Conservation (phyloP, 768 basidiomycete species). For the Leccinum boreale region DNA sequence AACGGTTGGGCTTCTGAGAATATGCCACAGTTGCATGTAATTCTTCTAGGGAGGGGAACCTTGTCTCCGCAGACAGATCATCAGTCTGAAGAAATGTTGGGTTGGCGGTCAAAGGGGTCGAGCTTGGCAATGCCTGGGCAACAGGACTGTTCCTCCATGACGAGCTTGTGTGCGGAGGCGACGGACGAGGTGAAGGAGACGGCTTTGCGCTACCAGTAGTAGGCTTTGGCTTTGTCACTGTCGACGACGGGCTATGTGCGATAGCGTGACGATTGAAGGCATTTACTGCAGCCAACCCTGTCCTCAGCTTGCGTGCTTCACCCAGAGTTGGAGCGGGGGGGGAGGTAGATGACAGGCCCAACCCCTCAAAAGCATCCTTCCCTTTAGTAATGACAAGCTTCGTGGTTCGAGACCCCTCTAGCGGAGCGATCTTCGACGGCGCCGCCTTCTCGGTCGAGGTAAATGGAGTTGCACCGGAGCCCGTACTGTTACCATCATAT, state of each 20-base stretch:
- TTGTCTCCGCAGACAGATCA: constrained; percentile 56
- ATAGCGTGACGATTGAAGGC: constrained; percentile 29
- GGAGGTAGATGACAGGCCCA: constrained; percentile 49
- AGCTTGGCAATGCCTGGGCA: constrained; percentile 29
- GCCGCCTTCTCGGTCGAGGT: constrained; percentile 13
- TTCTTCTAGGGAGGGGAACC: constrained; percentile 88
- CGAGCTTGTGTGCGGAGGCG: constrained; percentile 12
- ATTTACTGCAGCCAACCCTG: constrained; percentile 58
- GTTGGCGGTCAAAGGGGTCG: constrained; percentile 33
- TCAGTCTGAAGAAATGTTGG: constrained; percentile 35
- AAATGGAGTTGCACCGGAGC: constrained; percentile 4
- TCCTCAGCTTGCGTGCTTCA: constrained; percentile 69
- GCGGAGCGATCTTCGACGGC: constrained; percentile 24
- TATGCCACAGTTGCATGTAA: constrained; percentile 56
- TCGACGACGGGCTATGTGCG: constrained; percentile 13
- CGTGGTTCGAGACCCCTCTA: constrained; percentile 31
- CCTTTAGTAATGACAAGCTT: constrained; percentile 35
- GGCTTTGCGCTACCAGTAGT: constrained; percentile 17
- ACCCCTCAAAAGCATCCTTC: constrained; percentile 78
- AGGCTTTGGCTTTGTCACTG: constrained; percentile 18
- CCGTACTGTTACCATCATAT: constrained; percentile 34
- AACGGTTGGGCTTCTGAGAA: constrained; percentile 20
- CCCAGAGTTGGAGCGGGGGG: constrained; percentile 65
- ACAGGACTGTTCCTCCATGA: constrained; percentile 19
- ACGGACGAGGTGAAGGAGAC: constrained; percentile 31